Base-by-base conservation (phyloP, 495 filamentous ascomycete genomes). In the Aspergillus coremiiformis region DNA sequence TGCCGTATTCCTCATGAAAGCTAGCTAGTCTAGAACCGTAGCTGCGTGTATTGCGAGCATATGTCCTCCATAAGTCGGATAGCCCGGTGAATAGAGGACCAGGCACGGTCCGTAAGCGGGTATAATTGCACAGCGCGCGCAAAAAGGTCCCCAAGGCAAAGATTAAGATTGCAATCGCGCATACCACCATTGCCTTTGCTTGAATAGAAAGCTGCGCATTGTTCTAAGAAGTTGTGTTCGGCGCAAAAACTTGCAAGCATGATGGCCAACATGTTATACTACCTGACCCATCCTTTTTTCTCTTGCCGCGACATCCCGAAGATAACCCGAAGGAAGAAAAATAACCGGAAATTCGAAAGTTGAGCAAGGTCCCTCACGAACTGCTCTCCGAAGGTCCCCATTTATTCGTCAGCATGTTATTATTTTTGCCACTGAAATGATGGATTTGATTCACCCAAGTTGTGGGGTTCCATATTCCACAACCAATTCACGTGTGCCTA, bases 1-100 rank as follows among this genome's bases (percentile, higher is more conserved):
- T 63, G 0, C 81, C 83, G 58, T 83, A 79, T 20, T 61, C 61
- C 15, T 58, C 22, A 49, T 84, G 82, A 7, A 84, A 59, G 0
- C 49, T 52, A 12, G 27, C 32, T 29, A 64, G 35, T 10, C 14
- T 27, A 30, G 43, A 44, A 24, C 46, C 47, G 24, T 57, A 57
- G 12, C 43, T 20, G 15, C 53, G 12, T 0, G 52, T 49, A 2
- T 44, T 43, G 22, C 26, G 53, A 5, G 39, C 44, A 39, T 49
- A 44, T 10, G 26, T 35, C 19, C 49, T 35, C 61, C 61, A 61
- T 24, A 51, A 19, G 17, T 47, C 46, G 0, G 58, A 55, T 15
- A 57, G 21, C 0, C 51, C 22, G 5, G 56, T 54, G 12, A 47
- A 17, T 12, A 52, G 15, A 5, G 61, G 61, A 3, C 58, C 58